Conservation (phyloP, 352 stramenopile species). For the Phytophthora idaei region DNA sequence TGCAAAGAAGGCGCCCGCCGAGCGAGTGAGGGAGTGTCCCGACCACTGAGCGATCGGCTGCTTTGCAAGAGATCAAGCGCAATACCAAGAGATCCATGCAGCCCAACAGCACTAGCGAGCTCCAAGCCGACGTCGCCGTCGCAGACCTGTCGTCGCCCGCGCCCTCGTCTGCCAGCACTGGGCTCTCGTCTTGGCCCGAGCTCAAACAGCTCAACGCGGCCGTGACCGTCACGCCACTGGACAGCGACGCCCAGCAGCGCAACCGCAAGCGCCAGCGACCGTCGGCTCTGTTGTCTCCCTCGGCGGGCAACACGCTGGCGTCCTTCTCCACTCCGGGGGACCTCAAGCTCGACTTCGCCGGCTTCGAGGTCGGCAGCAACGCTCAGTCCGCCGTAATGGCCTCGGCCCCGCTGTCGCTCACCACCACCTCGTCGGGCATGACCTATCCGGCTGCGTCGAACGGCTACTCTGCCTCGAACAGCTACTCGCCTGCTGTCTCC, state of each 20-base stretch:
- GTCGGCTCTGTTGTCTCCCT: conserved; percentile 18
- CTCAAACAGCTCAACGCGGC: conserved; percentile 36
- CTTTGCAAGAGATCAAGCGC: background rate
- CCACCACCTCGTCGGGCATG: conserved; percentile 27
- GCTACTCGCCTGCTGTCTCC: conserved; percentile 13
- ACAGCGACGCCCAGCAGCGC: conserved; percentile 33
- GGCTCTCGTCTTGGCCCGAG: conserved; percentile 36
- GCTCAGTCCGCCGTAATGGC: conserved; percentile 16
- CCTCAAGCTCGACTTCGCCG: conserved; percentile 70
- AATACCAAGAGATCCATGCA: conserved; percentile 20
- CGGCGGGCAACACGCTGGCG: conserved; percentile 6
- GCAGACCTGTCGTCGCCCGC: conserved; percentile 16
- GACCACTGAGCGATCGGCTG: background rate
- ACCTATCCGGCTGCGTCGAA: conserved; percentile 14
- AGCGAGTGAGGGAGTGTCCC: conserved; percentile 8
- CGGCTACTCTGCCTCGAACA: conserved; percentile 18
- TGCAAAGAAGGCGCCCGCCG: conserved; percentile 1
- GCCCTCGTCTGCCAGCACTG: conserved; percentile 6
- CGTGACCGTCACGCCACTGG: conserved; percentile 38
- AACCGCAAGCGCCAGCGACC: conserved; percentile 47
- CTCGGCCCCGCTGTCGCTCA: conserved; percentile 15
- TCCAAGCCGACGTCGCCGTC: conserved; percentile 17
- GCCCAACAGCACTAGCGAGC: conserved; percentile 14
- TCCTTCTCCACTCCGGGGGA: conserved; percentile 45
- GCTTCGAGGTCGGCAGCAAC: conserved; percentile 45